Conservation (phyloP, 768 basidiomycete genomes). For the Lactifluus hygrophoroides region DNA sequence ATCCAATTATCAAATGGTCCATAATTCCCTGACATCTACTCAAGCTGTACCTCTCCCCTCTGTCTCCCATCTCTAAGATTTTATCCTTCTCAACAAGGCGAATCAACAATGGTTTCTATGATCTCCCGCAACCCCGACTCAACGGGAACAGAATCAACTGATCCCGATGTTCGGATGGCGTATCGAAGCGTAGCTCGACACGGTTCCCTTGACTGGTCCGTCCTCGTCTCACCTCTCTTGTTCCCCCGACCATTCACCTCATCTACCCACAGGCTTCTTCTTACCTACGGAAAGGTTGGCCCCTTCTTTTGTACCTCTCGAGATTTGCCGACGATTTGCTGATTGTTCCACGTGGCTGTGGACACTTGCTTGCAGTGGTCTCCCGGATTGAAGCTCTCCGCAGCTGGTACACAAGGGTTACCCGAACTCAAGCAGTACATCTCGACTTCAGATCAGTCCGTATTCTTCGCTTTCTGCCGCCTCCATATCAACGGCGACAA, state of each 20-base stretch:
- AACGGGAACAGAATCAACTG: neutral
- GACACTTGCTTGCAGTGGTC: slow-evolving; percentile 19
- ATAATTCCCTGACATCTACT: neutral
- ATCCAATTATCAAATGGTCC: neutral
- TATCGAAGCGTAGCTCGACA: slow-evolving; percentile 11
- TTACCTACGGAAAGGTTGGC: slow-evolving; percentile 16
- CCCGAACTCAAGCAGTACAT: slow-evolving; percentile 10
- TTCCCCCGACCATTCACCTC: neutral
- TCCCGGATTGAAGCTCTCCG: slow-evolving; percentile 9
- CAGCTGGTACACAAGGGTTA: slow-evolving; percentile 17
- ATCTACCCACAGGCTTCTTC: slow-evolving; percentile 4
- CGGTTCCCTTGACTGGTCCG: slow-evolving; percentile 16
- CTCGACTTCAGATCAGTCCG: slow-evolving; percentile 3
- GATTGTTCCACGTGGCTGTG: too few species aligned
- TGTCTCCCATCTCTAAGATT: neutral
- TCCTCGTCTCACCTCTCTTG: neutral
- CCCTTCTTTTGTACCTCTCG: neutral
- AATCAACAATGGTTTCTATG: slow-evolving; percentile 4
- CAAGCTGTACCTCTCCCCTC: neutral
- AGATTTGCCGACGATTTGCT: too few species aligned
- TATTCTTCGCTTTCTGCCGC: slow-evolving; percentile 13
- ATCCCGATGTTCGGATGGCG: slow-evolving; percentile 14
- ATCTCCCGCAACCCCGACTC: neutral
- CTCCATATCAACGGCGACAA: neutral
- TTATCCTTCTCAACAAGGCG: neutral